Evolutionary conservation across 225 moss, liverwort and hornwort genomes (phyloP).

Genomic region (Climacium dendroides): DNA sequence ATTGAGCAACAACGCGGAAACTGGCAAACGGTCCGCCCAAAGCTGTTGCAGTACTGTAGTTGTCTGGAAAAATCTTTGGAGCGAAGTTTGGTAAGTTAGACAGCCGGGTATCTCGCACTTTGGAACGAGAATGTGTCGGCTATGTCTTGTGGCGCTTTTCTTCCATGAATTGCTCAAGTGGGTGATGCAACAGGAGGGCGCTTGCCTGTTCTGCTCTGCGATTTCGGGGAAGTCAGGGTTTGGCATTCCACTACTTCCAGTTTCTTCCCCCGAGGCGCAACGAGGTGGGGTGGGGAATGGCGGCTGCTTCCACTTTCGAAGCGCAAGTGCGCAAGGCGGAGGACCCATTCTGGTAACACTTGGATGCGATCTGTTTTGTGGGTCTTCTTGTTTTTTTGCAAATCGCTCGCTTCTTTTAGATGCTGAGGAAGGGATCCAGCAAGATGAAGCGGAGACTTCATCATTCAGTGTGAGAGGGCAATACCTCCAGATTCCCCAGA

Average conservation of each 20-base stretch:
- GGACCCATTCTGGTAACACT: neutral
- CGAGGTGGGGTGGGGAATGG: neutral
- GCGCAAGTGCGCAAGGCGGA: neutral
- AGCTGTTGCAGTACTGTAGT: too few species aligned
- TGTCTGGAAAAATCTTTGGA: neutral
- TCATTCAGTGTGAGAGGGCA: neutral
- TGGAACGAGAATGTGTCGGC: neutral
- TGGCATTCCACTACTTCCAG: neutral
- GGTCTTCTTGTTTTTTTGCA: neutral
- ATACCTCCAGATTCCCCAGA: neutral
- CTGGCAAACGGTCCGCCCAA: neutral
- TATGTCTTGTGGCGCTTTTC: neutral
- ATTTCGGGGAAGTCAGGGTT: neutral
- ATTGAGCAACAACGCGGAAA: neutral
- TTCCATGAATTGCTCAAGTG: neutral
- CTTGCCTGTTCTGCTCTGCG: too few species aligned
- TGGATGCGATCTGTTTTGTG: neutral
- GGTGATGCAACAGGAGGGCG: neutral
- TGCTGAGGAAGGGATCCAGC: neutral
- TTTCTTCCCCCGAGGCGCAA: neutral
- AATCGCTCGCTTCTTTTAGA: neutral
- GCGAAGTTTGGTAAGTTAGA: neutral
- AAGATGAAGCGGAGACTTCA: too few species aligned
- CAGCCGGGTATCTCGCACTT: neutral
- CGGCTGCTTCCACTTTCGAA: neutral